A percentile compares a stretch with the other conserved stretches of the same genome.
These are phyloP conservation scores for Melaleuca alternifolia DNA, from an alignment of 345 rosid species.

Conservation along the genomic window DNA sequence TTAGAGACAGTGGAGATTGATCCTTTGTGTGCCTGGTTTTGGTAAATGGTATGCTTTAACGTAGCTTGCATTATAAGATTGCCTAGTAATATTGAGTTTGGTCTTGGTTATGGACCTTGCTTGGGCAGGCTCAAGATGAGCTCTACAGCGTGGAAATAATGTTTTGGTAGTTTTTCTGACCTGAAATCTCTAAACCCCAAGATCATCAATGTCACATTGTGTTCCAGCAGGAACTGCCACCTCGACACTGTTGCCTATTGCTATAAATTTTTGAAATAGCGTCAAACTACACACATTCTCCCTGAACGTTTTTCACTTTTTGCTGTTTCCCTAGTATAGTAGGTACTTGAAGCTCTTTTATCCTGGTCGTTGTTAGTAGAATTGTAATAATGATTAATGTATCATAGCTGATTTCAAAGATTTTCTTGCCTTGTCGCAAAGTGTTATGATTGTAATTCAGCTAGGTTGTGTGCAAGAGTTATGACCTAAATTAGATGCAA, in stretches of 20 bases:
- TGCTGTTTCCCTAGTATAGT: not conserved
- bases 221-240: not conserved
- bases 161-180: not conserved
- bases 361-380: not conserved
- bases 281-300: not conserved
- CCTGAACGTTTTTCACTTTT: not conserved
- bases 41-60: not conserved
- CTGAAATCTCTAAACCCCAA: not conserved
- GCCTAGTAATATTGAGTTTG: not conserved
- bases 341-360: not conserved
- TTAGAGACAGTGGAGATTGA: not conserved
- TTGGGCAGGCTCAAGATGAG: not conserved
- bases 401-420: not conserved
- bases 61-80: not conserved
- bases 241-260: not conserved
- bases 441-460: too few relatives aligned
- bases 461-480: too few relatives aligned
- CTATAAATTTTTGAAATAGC: not conserved
- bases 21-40: not conserved
- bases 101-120: not conserved
- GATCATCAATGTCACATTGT: not conserved
- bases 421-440: not conserved
- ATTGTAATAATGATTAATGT: not conserved
- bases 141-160: not conserved
- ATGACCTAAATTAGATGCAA: too few relatives aligned